A percentile compares a stretch with the other conserved stretches of the same genome.
These are phyloP conservation scores for Mycena vitilis DNA, from an alignment of 768 basidiomycete species.

Conservation along the genomic window DNA sequence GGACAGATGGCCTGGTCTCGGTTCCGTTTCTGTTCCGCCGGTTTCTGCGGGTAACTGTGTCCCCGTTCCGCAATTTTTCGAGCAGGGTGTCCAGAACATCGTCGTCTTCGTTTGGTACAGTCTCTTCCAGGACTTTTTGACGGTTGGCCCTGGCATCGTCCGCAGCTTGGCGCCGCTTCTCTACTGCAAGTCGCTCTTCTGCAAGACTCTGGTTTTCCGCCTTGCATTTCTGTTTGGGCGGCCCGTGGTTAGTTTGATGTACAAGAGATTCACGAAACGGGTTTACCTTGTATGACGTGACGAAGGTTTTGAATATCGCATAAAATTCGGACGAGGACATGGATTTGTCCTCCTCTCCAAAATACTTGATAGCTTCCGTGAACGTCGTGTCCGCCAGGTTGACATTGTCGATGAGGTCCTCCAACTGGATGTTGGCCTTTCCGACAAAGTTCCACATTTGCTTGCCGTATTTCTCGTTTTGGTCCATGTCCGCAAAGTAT, in stretches of 20 bases:
- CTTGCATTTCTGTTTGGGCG: constrained; percentile 81
- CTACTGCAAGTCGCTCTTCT: constrained; percentile 74
- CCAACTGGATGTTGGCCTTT: constrained; percentile 78
- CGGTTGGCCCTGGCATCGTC: constrained; percentile 72
- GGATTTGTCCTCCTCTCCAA: constrained; percentile 92
- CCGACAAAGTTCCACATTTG: constrained; percentile 94
- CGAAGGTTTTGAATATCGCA: constrained; percentile 96
- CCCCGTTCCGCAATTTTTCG: constrained; percentile 78
- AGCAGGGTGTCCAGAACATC: constrained; percentile 79
- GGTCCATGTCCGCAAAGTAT: constrained; percentile 79
- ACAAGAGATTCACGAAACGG: background rate
- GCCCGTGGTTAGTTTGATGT: background rate
- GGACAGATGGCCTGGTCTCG: constrained; percentile 48
- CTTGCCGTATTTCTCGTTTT: constrained; percentile 82
- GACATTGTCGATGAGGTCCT: constrained; percentile 89
- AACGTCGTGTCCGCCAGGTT: constrained; percentile 87
- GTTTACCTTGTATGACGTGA: constrained; percentile 87
- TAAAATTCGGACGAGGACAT: constrained; percentile 94
- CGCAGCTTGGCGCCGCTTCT: constrained; percentile 75
- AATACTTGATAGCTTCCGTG: constrained; percentile 88
- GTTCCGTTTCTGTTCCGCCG: constrained; percentile 60
- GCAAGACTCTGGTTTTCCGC: constrained; percentile 78
- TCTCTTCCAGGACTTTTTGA: constrained; percentile 58
- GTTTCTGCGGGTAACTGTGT: constrained; percentile 67
- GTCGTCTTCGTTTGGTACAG: constrained; percentile 57